Evolutionary conservation across 257 asterid species (phyloP).

Genomic region (Salvia miltiorrhiza): DNA sequence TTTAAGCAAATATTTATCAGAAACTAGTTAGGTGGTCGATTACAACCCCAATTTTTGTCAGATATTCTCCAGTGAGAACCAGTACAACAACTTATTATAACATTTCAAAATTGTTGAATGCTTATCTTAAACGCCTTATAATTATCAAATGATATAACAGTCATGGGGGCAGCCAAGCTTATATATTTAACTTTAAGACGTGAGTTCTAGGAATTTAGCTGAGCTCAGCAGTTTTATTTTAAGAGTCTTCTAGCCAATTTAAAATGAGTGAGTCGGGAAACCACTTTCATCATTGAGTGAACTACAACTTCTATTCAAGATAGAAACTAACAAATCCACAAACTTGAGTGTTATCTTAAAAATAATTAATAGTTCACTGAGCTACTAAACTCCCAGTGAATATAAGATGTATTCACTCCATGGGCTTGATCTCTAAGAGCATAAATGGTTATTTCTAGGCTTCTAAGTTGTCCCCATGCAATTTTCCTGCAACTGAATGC

Average conservation of each 20-base stretch:
- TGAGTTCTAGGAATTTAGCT: neutral
- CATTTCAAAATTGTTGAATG: neutral
- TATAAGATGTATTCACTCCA: neutral
- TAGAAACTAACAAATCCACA: neutral
- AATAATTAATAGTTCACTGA: neutral
- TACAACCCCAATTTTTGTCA: neutral
- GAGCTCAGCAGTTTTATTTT: neutral
- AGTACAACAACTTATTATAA: neutral
- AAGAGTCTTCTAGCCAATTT: neutral
- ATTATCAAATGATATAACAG: neutral
- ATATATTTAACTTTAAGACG: neutral
- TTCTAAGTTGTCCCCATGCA: neutral
- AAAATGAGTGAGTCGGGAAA: neutral
- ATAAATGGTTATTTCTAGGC: neutral
- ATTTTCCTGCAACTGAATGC: too few species aligned
- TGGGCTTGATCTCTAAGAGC: neutral
- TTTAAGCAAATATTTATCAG: constrained; percentile 20
- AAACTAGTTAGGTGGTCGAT: constrained; percentile 8
- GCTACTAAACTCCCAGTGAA: neutral
- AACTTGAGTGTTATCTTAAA: neutral
- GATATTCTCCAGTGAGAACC: neutral
- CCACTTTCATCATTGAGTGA: neutral
- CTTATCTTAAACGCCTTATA: neutral
- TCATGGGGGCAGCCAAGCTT: too few species aligned
- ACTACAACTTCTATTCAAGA: neutral